These are phyloP conservation scores for Phytophthora hybrid DNA, from an alignment of 352 stramenopile species.

Conservation along the genomic window DNA sequence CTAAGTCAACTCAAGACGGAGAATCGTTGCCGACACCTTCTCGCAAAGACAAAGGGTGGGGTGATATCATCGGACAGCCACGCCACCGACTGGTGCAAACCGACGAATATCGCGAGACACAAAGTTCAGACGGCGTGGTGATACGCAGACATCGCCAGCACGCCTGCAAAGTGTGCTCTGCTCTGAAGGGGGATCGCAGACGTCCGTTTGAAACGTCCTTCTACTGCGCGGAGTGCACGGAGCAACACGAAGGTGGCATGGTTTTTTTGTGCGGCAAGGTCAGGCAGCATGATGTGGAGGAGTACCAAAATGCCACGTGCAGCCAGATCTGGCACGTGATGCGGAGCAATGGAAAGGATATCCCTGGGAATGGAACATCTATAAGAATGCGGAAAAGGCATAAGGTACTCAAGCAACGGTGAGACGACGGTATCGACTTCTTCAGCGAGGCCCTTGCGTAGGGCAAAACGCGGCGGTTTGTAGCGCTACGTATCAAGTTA, in stretches of 20 bases:
- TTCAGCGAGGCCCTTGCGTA: background rate
- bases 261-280: conserved; percentile 43
- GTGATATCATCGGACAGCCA: conserved; percentile 33
- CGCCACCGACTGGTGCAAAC: conserved; percentile 38
- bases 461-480: background rate
- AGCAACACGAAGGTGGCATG: conserved; percentile 31
- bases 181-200: conserved; percentile 34
- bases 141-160: conserved; percentile 40
- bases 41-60: conserved; percentile 34
- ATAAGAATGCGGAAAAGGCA: conserved; percentile 42
- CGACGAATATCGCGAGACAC: conserved; percentile 38
- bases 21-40: conserved; percentile 7
- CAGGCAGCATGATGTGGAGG: conserved; percentile 26
- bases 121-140: conserved; percentile 19
- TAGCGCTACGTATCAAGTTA: background rate
- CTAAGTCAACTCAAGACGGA: too few species aligned
- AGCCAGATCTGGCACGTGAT: conserved; percentile 49
- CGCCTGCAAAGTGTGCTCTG: conserved; percentile 47
- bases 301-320: conserved; percentile 39
- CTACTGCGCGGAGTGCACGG: conserved; percentile 41
- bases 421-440: background rate
- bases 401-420: background rate
- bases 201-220: conserved; percentile 36
- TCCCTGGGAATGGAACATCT: conserved; percentile 26
- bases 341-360: conserved; percentile 37